Conservation (phyloP, 2,329 filamentous ascomycete species). For the Davidsoniella eucalypti region DNA sequence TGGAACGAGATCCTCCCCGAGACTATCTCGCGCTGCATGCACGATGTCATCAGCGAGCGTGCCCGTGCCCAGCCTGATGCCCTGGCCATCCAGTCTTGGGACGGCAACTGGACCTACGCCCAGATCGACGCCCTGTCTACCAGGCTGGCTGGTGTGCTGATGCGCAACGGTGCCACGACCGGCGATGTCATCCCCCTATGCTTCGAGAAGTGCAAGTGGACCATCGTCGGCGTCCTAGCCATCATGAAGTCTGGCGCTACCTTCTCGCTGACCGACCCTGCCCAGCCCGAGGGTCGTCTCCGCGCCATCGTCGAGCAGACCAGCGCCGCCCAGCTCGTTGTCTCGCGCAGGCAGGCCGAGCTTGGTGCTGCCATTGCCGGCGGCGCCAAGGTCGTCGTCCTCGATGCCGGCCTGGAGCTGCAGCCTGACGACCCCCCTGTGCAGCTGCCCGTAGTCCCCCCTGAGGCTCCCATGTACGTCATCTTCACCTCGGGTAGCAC, state of each 20-base stretch:
- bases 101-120: slow-evolving; percentile 30
- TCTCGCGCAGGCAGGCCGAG: slow-evolving; percentile 23
- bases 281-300: slow-evolving; percentile 28
- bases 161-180: slow-evolving; percentile 20
- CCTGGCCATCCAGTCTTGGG: slow-evolving; percentile 32
- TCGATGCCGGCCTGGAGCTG: slow-evolving; percentile 4
- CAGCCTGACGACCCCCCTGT: neutral
- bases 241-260: slow-evolving; percentile 33
- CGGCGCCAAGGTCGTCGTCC: slow-evolving; percentile 9
- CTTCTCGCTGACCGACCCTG: slow-evolving; percentile 31
- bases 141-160: slow-evolving; percentile 25
- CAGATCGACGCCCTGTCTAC: slow-evolving; percentile 28
- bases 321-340: slow-evolving; percentile 23
- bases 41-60: slow-evolving; percentile 28
- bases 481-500: slow-evolving; percentile 52
- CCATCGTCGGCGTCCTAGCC: slow-evolving; percentile 27
- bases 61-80: slow-evolving; percentile 22
- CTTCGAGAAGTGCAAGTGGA: slow-evolving; percentile 33
- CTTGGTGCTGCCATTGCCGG: slow-evolving; percentile 23
- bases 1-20: slow-evolving; percentile 29
- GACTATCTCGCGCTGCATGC: slow-evolving; percentile 27
- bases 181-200: slow-evolving; percentile 32
- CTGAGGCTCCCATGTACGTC: slow-evolving; percentile 31
- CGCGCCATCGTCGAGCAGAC: slow-evolving; percentile 29
- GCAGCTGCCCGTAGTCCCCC: slow-evolving; percentile 24